These are phyloP conservation scores for Diplodia sapinea DNA, from an alignment of 2,329 filamentous ascomycete species.

Conservation along the genomic window DNA sequence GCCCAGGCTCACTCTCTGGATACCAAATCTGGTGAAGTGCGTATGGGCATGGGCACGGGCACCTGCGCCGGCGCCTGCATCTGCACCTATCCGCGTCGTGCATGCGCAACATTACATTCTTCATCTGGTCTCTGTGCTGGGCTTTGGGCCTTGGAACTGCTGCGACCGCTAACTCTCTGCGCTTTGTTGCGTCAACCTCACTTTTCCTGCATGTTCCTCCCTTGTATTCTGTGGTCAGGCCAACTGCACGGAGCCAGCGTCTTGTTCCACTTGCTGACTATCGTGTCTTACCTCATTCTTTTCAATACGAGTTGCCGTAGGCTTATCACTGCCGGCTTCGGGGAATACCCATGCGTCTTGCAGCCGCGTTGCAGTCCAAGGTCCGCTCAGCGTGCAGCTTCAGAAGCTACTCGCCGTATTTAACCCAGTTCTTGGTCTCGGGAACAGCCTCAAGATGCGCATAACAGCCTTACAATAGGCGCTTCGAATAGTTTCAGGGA, in stretches of 20 bases:
- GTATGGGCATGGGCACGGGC: no score
- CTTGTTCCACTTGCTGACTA: background rate
- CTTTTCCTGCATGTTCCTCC: background rate
- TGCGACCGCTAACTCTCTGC: background rate
- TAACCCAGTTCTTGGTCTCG: background rate
- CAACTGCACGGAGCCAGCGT: background rate
- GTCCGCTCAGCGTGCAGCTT: background rate
- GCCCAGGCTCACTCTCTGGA: background rate
- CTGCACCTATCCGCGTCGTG: background rate
- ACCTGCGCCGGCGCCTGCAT: no score
- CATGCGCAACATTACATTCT: background rate
- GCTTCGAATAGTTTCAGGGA: background rate
- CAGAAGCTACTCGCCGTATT: background rate
- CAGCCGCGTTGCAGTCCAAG: background rate
- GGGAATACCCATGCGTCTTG: background rate
- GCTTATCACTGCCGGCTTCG: background rate
- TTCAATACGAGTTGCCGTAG: background rate
- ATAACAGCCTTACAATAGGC: background rate
- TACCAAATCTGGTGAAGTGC: background rate
- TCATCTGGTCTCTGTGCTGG: background rate
- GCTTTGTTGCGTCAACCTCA: background rate
- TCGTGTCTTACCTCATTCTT: background rate
- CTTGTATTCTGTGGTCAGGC: conserved; percentile 1
- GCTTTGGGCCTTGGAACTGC: background rate
- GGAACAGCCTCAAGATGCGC: background rate